These are phyloP conservation scores for Salvia splendens DNA, from an alignment of 257 asterid genomes.

Conservation along the genomic window DNA sequence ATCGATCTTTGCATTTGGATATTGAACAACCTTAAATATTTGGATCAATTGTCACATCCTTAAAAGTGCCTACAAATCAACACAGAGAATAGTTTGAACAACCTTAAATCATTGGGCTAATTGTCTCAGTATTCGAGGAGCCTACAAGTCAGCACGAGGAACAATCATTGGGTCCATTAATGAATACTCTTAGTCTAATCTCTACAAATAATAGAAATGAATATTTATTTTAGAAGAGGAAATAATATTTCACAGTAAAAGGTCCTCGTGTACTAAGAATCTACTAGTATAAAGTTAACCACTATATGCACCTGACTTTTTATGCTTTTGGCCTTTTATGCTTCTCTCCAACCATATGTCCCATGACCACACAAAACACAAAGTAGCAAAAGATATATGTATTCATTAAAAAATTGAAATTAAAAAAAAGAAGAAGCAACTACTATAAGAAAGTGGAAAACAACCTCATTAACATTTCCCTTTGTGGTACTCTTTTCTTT, in stretches of 20 bases:
- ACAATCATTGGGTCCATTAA: too few species aligned
- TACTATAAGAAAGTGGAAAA: conserved; percentile 48
- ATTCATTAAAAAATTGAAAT: conserved; percentile 2
- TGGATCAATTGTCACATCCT: too few species aligned
- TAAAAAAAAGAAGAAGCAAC: conserved; percentile 24
- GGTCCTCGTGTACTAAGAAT: conserved; percentile 60
- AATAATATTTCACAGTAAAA: conserved; percentile 30
- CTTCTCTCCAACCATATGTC: conserved; percentile 68
- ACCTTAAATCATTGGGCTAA: too few species aligned
- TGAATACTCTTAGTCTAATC: too few species aligned
- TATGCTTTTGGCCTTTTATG: conserved; percentile 72
- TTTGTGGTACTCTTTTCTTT: conserved; percentile 42
- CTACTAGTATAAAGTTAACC: conserved; percentile 47
- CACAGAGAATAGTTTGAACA: too few species aligned
- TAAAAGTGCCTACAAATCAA: too few species aligned
- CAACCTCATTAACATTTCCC: conserved; percentile 50
- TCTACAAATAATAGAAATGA: neutral
- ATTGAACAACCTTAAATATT: too few species aligned
- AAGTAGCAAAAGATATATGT: conserved; percentile 27
- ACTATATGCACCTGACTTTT: conserved; percentile 57
- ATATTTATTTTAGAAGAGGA: neutral
- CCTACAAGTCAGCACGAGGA: too few species aligned
- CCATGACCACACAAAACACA: conserved; percentile 43
- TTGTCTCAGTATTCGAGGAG: too few species aligned
- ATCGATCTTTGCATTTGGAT: too few species aligned